Base-by-base conservation (phyloP, 495 filamentous ascomycete genomes). In the Penicillium goetzii region DNA sequence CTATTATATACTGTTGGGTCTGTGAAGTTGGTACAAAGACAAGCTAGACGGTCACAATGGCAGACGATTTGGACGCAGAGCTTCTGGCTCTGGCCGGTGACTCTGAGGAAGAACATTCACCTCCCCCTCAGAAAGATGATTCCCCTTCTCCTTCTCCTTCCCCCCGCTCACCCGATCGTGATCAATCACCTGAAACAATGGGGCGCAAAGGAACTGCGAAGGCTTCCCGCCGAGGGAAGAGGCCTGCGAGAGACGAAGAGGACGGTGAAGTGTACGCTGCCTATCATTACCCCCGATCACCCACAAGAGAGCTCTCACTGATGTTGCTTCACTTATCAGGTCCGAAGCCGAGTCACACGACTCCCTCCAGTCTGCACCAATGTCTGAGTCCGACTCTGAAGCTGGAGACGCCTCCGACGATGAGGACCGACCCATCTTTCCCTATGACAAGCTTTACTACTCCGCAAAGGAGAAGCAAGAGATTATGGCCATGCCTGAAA, bases 401-500 rank as follows among this genome's bases (percentile, higher is more conserved):
- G 83, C 76, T 62, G 84, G 76, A 40, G 76, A 78, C n/a, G 77
- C 76, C 17, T 75, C 72, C 34, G 76, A 78, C 33, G 81, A 87
- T 55, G 83, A 88, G 57, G 88, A 73, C 28, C 59, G 85, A 25
- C 81, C 84, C 4, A 86, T 91, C 33, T 98, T 92, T 69, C 92
- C 95, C 0, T 82, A 97, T 63, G 96, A 98, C 47, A 92, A 92
- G 54, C 88, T 93, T 32, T 98, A 92, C 78, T 84, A 86, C 62
- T 90, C 89, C 56, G 82, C 86, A 17, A 83, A 87, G 36, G 95
- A 99, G 71, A 96, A 91, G 73, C 83, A 83, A 21, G 83, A 89
- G 30, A 94, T 99, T 58, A 88, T 93, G 83, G 86, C 85, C 32
- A 89, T 97, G 85, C 88, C 93, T 3, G 92, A 97, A 72, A 87